Evolutionary conservation across 352 stramenopile species (phyloP).

Genomic region (Lagenidium giganteum): DNA sequence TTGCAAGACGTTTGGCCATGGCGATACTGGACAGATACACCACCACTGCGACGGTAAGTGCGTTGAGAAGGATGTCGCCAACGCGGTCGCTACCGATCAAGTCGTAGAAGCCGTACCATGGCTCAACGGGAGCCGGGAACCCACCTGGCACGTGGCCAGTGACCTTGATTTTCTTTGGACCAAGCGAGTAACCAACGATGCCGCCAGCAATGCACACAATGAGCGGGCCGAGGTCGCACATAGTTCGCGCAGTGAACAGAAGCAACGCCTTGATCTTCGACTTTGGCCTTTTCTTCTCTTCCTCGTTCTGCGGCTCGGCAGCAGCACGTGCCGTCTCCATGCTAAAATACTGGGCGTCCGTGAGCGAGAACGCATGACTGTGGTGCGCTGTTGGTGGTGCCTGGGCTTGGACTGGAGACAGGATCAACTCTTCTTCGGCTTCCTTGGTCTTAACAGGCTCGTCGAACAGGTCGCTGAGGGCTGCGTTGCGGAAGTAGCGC

Average conservation of each 20-base stretch:
- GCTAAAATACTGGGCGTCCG: conserved; percentile 38
- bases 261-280: conserved; percentile 13
- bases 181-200: conserved; percentile 33
- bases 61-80: conserved; percentile 41
- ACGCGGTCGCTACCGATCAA: conserved; percentile 36
- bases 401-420: conserved; percentile 6
- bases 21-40: conserved; percentile 87
- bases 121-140: conserved; percentile 33
- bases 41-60: conserved; percentile 69
- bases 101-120: conserved; percentile 48
- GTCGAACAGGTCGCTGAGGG: conserved; percentile 27
- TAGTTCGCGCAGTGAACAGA: conserved; percentile 29
- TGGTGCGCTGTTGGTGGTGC: conserved; percentile 15
- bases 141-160: conserved; percentile 63
- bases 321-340: conserved; percentile 20
- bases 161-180: conserved; percentile 55
- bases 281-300: conserved; percentile 9
- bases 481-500: conserved; percentile 21
- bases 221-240: conserved; percentile 59
- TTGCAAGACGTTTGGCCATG: conserved; percentile 81
- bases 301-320: conserved; percentile 4
- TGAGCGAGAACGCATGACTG: conserved; percentile 31
- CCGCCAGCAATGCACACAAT: conserved; percentile 70
- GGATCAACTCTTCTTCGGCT: conserved; percentile 9
- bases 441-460: conserved; percentile 4